Evolutionary conservation across 2,329 filamentous ascomycete genomes (phyloP), one percentile per base, ranked within the genome.

Genomic region (Paraphaeosphaeria minitans): DNA sequence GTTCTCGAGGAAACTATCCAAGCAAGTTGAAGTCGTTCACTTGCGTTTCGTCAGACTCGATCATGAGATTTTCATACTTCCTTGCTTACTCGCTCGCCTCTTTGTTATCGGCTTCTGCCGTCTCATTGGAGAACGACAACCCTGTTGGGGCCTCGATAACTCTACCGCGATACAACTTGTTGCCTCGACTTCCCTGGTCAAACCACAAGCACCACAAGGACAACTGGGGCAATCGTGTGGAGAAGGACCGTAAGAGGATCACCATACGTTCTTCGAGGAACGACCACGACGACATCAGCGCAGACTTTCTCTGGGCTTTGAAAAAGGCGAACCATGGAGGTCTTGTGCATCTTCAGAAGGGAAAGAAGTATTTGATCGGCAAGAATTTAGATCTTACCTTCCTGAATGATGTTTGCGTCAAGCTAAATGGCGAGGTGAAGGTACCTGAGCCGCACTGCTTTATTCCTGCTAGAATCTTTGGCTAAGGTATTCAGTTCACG

Each of bases 381-480:
- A 85, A 83, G 72, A 85, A 83, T 57, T 75, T 87, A 13, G 84
- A 87, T 61, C 70, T 87, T 60, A 87, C 80, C 8, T 86, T 86
- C 60, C 72, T 87, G 55, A 75, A 86, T 52, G 78, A 87, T 55
- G 77, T 88, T 1, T 83, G 87, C 21, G 77, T 88, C 27, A 82
- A 82, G 54, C 78, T 87, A 41, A 84, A 87, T 57, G 86, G 86
- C 31, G 83, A 85, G 67, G 27, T 73, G 10, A 78, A 81, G 71
- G 78, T 79, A 65, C 45, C 54, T 10, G 4, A 10, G 21, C 8
- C 41, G 21, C 29, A 47, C 3, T 21, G n/a, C n/a, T 5, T n/a
- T n/a, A 39, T 39, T 5, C 2, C 37, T 7, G 9, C 37, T n/a
- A 8, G 4, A 8, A 39, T 9, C 16, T 1, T 5, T 39, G 37